phyloP scores from a whole-genome alignment of 2,329 filamentous ascomycete genomes.

The Trematosphaeria pertusa region DNA sequence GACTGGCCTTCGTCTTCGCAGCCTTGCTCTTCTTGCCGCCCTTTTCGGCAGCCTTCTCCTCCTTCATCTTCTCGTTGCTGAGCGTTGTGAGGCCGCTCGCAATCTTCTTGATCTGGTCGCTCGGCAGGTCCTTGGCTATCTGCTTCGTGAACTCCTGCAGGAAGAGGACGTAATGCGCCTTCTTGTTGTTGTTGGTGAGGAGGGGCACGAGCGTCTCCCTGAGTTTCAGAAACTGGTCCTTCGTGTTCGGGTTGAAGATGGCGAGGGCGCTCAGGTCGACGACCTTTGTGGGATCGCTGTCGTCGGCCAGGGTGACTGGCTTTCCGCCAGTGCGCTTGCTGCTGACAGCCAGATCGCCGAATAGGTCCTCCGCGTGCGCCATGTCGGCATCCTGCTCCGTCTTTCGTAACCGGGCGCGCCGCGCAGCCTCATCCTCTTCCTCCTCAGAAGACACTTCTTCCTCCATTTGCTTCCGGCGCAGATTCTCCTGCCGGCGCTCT shows the following conservation, averaged over 20 bases:
- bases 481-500: constrained; percentile 69
- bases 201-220: constrained; percentile 81
- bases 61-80: constrained; percentile 97
- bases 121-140: constrained; percentile 84
- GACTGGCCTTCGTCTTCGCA: constrained; percentile 88
- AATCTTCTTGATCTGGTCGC: constrained; percentile 96
- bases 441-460: constrained; percentile 67
- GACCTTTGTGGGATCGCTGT: constrained; percentile 75
- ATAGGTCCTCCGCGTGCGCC: constrained; percentile 88
- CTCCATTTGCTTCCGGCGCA: constrained; percentile 64
- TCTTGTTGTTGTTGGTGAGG: constrained; percentile 77
- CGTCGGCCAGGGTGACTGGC: constrained; percentile 72
- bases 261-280: constrained; percentile 81
- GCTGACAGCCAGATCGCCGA: constrained; percentile 75
- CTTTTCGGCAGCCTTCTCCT: constrained; percentile 95
- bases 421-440: constrained; percentile 75
- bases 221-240: constrained; percentile 82
- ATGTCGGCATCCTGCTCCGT: constrained; percentile 90
- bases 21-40: constrained; percentile 97
- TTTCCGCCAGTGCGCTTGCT: constrained; percentile 68
- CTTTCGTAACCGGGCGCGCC: constrained; percentile 75
- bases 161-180: constrained; percentile 89
- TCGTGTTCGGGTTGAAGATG: constrained; percentile 88
- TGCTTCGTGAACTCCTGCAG: constrained; percentile 90
- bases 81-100: constrained; percentile 86